phyloP scores from a whole-genome alignment of 108 stramenopile genomes.

The Nitzschia sp. region DNA sequence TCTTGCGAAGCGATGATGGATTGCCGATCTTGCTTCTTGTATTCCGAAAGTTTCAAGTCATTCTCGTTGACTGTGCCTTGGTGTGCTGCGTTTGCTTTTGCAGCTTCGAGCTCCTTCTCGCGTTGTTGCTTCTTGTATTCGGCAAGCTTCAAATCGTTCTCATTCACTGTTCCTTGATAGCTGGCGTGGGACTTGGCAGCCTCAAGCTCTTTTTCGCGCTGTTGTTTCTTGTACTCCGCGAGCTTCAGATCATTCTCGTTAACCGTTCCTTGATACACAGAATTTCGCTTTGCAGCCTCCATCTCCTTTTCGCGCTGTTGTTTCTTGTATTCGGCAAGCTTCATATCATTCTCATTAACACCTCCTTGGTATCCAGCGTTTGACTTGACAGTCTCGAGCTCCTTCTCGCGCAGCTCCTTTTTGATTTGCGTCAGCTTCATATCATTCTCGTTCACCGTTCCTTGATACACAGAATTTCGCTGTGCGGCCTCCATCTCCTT shows the following conservation, averaged over 20 bases:
- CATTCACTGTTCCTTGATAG: background rate
- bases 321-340: background rate
- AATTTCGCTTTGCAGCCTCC: background rate
- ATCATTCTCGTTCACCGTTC: slow-evolving; percentile 17
- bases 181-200: background rate
- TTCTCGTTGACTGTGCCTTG: background rate
- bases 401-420: background rate
- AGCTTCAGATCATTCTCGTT: background rate
- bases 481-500: background rate
- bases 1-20: background rate
- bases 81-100: background rate
- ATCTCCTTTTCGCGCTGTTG: slow-evolving; percentile 1
- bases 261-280: background rate
- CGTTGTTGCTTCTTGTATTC: background rate
- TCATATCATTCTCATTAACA: slow-evolving; percentile 11
- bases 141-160: background rate
- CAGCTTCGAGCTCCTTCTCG: background rate
- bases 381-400: background rate
- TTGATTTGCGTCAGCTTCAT: slow-evolving; percentile 14
- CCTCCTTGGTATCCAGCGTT: background rate
- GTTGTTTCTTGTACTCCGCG: background rate
- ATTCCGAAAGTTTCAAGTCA: background rate
- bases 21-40: background rate
- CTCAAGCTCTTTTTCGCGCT: background rate
- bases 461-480: background rate